phyloP scores from a whole-genome alignment of 2,329 filamentous ascomycete species.

The Dissoconium aciculare region DNA sequence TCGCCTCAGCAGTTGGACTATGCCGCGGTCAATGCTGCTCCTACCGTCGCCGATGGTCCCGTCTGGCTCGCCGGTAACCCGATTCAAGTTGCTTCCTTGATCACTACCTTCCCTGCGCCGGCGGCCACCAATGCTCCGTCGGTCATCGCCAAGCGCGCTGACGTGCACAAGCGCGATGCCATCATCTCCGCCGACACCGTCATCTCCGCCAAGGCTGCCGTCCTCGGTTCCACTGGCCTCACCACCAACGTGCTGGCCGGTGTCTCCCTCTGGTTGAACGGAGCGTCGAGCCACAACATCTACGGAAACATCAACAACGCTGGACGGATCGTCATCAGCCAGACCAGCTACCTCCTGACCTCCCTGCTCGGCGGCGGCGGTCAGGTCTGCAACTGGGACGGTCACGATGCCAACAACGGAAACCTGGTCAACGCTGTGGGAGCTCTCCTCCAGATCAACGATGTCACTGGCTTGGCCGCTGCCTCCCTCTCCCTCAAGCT shows the following conservation, averaged over 20 bases:
- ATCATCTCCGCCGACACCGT: conserved; percentile 1
- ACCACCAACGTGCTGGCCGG: conserved; percentile 1
- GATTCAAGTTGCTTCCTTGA: no score
- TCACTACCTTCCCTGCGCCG: neutral
- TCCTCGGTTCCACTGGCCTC: conserved; percentile 1
- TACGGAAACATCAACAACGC: conserved; percentile 5
- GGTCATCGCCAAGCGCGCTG: conserved; percentile 1
- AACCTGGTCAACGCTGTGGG: conserved; percentile 5
- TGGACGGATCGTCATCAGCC: conserved; percentile 5
- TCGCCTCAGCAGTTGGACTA: neutral
- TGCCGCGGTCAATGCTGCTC: neutral
- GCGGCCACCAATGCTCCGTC: neutral
- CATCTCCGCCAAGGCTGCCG: conserved; percentile 1
- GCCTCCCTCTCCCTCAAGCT: conserved; percentile 6
- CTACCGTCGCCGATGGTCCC: neutral
- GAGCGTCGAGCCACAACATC: conserved; percentile 4
- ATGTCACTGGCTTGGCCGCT: conserved; percentile 2
- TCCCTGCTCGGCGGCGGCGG: conserved; percentile 1
- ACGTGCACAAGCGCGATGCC: conserved; percentile 1
- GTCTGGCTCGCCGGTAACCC: neutral
- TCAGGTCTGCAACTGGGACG: conserved; percentile 6
- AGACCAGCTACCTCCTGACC: conserved; percentile 2
- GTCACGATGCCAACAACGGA: conserved; percentile 7
- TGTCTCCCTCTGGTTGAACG: conserved; percentile 3
- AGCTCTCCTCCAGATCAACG: conserved; percentile 6